Base-by-base conservation (phyloP, 2,329 filamentous ascomycete genomes). In the Trichoderma arundinaceum region DNA sequence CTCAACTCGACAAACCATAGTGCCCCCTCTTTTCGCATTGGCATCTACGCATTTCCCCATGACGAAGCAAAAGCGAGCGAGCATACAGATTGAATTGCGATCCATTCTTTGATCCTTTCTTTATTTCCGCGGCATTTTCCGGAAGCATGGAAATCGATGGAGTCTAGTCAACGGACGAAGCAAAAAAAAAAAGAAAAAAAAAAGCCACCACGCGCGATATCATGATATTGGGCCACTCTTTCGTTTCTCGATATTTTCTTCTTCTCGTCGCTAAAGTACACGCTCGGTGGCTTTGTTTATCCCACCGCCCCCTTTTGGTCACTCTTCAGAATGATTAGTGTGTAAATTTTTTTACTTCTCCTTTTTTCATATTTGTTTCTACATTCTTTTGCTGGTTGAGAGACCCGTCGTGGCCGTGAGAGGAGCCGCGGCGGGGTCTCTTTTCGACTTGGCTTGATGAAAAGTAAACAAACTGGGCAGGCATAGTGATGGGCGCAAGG, bases 401-500 rank as follows among this genome's bases (percentile, higher is more conserved):
- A 38, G 13, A 19, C n/a, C 44, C 28, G 10, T 28, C 39, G n/a
- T 53, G 49, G n/a, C 17, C 22, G 44, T 51, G 15, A 28, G 35
- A 60, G 19, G n/a, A 35, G 48, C 12, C 48, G 46, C 46, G 49
- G 32, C 15, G 17, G 35, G 43, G n/a, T 5, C 22, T 33, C 43
- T n/a, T 28, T 28, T 28, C 22, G 22, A 28, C n/a, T 52, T 13
- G 10, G n/a, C 39, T 22, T 44, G 39, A 46, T 38, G 38, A 53
- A 54, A 44, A 54, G 39, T 22, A 62, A 39, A 38, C 59, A 62
- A 62, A 62, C 19, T 53, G 59, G 59, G 59, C 59, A 46, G 59
- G 59, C 49, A 62, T 62, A 44, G 59, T 62, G 59, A 53, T 62
- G 59, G 58, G 59, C 59, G 59, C 59, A 62, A 53, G 59, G 49